These are phyloP conservation scores for Cornus florida DNA, from an alignment of 148 eudicot genomes.

Conservation along the genomic window DNA sequence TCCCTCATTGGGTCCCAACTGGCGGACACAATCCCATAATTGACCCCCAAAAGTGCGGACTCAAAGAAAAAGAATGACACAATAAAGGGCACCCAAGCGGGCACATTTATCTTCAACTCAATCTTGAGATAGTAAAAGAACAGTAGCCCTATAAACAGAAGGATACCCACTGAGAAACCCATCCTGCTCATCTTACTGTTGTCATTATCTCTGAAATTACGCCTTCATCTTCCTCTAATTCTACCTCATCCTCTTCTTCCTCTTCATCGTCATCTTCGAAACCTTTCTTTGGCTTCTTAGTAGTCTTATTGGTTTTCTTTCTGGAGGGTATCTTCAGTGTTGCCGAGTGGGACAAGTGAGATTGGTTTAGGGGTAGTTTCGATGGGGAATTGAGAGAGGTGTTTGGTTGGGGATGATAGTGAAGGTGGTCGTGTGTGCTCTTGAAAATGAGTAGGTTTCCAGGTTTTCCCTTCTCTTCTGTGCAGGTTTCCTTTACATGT, in stretches of 20 bases:
- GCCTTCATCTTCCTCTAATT: conserved; percentile 44
- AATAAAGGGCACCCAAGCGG: conserved; percentile 86
- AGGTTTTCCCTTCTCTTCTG: conserved; percentile 5
- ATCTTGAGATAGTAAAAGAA: conserved; percentile 90
- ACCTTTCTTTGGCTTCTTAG: conserved; percentile 35
- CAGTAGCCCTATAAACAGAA: conserved; percentile 62
- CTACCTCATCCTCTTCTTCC: conserved; percentile 44
- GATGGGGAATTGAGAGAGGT: conserved; percentile 25
- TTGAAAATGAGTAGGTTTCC: conserved; percentile 32
- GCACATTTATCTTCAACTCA: conserved; percentile 82
- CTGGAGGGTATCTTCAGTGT: conserved; percentile 40
- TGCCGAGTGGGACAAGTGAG: conserved; percentile 15
- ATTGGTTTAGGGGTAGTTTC: conserved; percentile 12
- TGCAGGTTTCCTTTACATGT: conserved; percentile 11
- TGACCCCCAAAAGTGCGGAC: conserved; percentile 79
- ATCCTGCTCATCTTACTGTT: conserved; percentile 87
- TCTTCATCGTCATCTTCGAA: conserved; percentile 31
- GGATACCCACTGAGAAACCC: conserved; percentile 82
- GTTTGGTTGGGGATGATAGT: conserved; percentile 23
- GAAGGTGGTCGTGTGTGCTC: conserved; percentile 17
- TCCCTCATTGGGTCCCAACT: conserved; percentile 99
- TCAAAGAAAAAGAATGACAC: conserved; percentile 92
- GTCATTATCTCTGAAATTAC: conserved; percentile 90
- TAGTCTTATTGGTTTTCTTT: conserved; percentile 42
- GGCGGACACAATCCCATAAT: conserved; percentile 94